These are phyloP conservation scores for Effrenium voratum DNA, from an alignment of 73 alveolate species.

Conservation along the genomic window DNA sequence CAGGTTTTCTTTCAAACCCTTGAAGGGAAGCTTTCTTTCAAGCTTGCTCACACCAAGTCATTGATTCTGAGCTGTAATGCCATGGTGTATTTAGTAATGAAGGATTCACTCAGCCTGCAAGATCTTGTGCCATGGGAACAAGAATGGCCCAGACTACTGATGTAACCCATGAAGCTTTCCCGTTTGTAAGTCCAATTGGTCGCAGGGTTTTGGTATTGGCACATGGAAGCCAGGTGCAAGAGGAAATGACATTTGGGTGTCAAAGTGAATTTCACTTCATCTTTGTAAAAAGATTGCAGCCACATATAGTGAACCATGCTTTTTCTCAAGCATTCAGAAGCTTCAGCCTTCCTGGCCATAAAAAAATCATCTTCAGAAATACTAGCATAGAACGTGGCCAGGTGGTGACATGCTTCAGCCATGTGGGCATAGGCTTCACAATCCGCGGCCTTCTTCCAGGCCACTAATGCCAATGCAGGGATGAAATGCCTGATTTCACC, in stretches of 20 bases:
- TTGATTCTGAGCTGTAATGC: not conserved
- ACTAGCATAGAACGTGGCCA: not conserved
- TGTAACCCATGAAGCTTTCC: not conserved
- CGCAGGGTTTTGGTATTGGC: not conserved
- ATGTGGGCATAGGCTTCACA: constrained; percentile 7
- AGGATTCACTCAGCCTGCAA: not conserved
- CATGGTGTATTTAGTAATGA: not conserved
- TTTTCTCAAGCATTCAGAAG: not conserved
- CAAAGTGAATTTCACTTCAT: not conserved
- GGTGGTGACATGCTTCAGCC: not conserved
- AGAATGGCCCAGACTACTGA: not conserved
- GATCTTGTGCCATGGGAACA: not conserved
- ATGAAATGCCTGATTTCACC: constrained; percentile 28
- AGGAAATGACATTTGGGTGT: not conserved
- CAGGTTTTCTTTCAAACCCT: not conserved
- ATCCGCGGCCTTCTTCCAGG: constrained; percentile 27
- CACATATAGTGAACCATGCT: not conserved
- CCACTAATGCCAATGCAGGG: constrained; percentile 24
- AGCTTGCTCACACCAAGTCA: not conserved
- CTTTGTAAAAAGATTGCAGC: not conserved
- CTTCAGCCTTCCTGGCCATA: not conserved
- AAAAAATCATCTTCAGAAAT: not conserved
- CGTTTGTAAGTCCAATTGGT: not conserved
- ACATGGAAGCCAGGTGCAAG: not conserved
- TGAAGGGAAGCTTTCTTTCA: not conserved